Conservation (phyloP, 2,329 filamentous ascomycete genomes). For the Ophiostoma perfectum region DNA sequence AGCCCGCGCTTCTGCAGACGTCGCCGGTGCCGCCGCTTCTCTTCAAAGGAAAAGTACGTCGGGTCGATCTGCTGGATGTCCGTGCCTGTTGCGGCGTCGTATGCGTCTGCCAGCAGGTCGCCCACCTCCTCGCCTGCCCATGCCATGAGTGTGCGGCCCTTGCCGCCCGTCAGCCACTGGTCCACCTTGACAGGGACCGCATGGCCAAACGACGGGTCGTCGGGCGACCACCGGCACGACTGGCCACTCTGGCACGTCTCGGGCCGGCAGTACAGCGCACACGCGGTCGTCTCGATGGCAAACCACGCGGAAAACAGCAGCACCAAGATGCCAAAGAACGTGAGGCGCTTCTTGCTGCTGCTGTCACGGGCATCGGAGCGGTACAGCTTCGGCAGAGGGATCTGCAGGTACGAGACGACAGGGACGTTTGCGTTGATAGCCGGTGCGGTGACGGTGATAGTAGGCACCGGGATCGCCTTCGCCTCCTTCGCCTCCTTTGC, state of each 20-base stretch:
- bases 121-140: conserved; percentile 40
- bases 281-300: conserved; percentile 49
- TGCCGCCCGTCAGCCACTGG: conserved; percentile 53
- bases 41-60: conserved; percentile 41
- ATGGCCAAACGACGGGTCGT: conserved; percentile 56
- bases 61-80: conserved; percentile 43
- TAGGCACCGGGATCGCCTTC: neutral
- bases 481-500: neutral
- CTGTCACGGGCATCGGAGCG: conserved; percentile 26
- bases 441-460: neutral
- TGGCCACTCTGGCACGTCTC: conserved; percentile 41
- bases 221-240: conserved; percentile 51
- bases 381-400: conserved; percentile 47
- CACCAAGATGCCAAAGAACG: conserved; percentile 44
- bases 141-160: conserved; percentile 39
- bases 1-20: conserved; percentile 47
- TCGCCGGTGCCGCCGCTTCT: conserved; percentile 46
- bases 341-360: conserved; percentile 43
- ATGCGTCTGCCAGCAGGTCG: conserved; percentile 45
- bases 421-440: conserved; percentile 8
- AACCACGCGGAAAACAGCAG: conserved; percentile 49
- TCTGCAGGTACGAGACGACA: conserved; percentile 36
- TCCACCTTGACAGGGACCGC: conserved; percentile 59
- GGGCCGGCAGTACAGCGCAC: conserved; percentile 50
- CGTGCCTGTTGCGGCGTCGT: conserved; percentile 42